A percentile compares a stretch with the other conserved stretches of the same genome.
These are phyloP conservation scores for Nitzschia putrida DNA, from an alignment of 108 stramenopile genomes.

Conservation along the genomic window DNA sequence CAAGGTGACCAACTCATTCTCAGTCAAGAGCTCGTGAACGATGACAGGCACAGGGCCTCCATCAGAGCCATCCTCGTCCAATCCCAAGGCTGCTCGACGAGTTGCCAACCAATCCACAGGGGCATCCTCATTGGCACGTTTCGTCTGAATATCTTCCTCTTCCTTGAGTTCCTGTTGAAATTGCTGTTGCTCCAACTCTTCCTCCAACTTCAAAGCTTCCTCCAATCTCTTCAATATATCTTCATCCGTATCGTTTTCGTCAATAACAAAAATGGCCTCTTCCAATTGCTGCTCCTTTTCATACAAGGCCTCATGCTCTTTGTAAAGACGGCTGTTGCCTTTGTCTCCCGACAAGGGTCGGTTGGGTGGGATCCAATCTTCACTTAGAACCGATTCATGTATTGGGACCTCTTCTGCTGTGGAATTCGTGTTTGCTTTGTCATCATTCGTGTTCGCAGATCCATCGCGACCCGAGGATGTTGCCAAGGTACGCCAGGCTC, in stretches of 20 bases:
- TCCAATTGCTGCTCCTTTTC: conserved; percentile 11
- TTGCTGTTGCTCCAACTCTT: conserved; percentile 41
- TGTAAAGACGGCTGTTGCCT: conserved; percentile 19
- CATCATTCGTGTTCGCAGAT: too few relatives aligned
- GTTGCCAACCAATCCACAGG: conserved; percentile 74
- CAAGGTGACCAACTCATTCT: conserved; percentile 56
- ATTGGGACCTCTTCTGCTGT: too few relatives aligned
- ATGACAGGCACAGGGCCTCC: conserved; percentile 54
- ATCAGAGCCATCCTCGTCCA: background rate
- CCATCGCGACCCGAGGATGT: too few relatives aligned
- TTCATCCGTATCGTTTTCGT: conserved; percentile 32
- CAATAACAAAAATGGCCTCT: conserved; percentile 24
- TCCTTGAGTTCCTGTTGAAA: conserved; percentile 30
- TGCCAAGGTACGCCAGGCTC: too few relatives aligned
- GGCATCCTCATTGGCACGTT: background rate
- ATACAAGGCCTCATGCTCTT: background rate
- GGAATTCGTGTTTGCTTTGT: too few relatives aligned
- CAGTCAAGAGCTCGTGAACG: conserved; percentile 56
- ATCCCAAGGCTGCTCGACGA: conserved; percentile 46
- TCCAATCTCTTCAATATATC: conserved; percentile 28
- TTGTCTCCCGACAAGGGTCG: conserved; percentile 38
- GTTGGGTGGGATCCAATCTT: conserved; percentile 66
- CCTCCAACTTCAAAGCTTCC: conserved; percentile 18
- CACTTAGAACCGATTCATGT: background rate
- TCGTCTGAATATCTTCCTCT: conserved; percentile 25